Evolutionary conservation across 1,284 basidiomycete species (phyloP), one percentile per base, ranked within the genome.

Genomic region (Microbotryum lychnidis-dioicae): DNA sequence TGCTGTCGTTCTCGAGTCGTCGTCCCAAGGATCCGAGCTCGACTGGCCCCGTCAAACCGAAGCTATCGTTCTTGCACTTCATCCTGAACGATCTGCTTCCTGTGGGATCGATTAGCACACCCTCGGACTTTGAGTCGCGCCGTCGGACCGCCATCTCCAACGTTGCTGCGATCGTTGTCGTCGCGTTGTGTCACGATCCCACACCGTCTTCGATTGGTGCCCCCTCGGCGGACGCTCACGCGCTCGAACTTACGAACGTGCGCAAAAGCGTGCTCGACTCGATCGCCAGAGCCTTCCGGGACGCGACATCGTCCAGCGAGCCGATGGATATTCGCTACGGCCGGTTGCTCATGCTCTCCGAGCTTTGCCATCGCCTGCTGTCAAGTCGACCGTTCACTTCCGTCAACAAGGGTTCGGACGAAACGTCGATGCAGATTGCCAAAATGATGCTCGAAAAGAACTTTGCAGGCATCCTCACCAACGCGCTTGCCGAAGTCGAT

Each of bases 401-500:
- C 72, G 78, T 72, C 20, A 64, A 70, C 8, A 71, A 73, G 50
- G 68, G 82, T 37, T 80, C 82, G 62, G 89, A 93, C 50, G 93
- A 96, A 56, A 80, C 83, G 14, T 86, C 87, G 3, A 87, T 92
- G 20, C 92, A 97, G 67, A 83, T 97, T 61, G 91, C 96, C 49
- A 98, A 97, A 78, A 83, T 93, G 66, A 98, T 99, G 96, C 78
- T 99, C 51, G 96, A 99, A 79, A 97, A 97, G 80, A 91, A 91
- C 73, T 96, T 89, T 71, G 96, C 97, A 23, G 82, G 87, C 7
- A 86, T 87, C 4, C 79, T 99, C 42, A 97, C 96, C 0, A 87
- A 81, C 56, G 87, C 91, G 14, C 80, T 97, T 10, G 86, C 89
- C 8, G 96, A 99, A 61, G 84, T 97, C 46, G 96, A 99, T 73